Percentiles rank a stretch among this genome's conserved stretches.
Evolutionary conservation across 2,329 filamentous ascomycete genomes (phyloP).

Genomic region (Hymenoscyphus albidus): DNA sequence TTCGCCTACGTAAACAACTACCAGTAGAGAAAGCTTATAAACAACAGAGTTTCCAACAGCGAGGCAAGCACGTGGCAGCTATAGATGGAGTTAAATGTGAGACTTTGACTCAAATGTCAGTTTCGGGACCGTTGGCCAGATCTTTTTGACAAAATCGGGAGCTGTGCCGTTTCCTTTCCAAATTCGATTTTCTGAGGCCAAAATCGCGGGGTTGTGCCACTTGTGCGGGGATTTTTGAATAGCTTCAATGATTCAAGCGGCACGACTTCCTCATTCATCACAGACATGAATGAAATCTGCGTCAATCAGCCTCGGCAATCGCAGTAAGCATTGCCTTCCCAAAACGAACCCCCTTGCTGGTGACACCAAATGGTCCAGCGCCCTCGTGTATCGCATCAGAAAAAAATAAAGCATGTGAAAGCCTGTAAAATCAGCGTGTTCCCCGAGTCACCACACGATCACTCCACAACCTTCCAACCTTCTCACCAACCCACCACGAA

Average conservation of each 20-base stretch:
- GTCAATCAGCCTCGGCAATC: not conserved
- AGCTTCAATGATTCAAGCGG: not conserved
- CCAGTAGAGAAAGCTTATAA: too few species aligned
- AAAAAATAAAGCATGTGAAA: slow-evolving; percentile 1
- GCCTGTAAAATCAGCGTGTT: not conserved
- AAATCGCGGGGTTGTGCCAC: not conserved
- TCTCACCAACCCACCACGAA: not conserved
- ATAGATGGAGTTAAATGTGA: too few species aligned
- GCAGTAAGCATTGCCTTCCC: not conserved
- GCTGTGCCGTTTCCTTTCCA: too few species aligned
- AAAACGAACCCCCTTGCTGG: not conserved
- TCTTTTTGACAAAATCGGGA: too few species aligned
- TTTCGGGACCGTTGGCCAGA: too few species aligned
- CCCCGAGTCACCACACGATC: not conserved
- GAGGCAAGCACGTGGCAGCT: too few species aligned
- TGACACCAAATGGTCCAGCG: not conserved
- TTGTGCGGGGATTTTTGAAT: not conserved
- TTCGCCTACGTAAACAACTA: too few species aligned
- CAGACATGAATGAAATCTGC: not conserved
- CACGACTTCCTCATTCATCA: not conserved
- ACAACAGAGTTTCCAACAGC: too few species aligned
- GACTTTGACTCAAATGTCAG: too few species aligned
- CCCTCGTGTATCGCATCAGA: not conserved
- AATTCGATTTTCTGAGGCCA: too few species aligned
- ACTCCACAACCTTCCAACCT: not conserved